Evolutionary conservation across 352 stramenopile species (phyloP).

Genomic region (Pythium dissotocum): DNA sequence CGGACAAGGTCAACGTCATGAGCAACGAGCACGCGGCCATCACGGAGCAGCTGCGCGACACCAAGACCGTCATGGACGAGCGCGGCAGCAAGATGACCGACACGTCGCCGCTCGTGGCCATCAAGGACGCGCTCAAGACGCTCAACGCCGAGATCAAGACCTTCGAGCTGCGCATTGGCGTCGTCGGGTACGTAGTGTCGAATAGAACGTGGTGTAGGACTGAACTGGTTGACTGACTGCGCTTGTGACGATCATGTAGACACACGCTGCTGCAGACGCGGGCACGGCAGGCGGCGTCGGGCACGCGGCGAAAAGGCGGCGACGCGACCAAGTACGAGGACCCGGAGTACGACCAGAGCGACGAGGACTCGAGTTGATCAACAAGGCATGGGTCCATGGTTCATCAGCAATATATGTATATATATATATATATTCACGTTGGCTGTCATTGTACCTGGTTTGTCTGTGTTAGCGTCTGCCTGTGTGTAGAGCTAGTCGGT

Average conservation of each 20-base stretch:
- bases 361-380: constrained; percentile 73
- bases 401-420: too few species aligned
- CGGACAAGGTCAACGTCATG: constrained; percentile 75
- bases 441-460: neutral
- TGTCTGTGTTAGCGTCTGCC: neutral
- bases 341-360: constrained; percentile 76
- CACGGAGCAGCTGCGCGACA: constrained; percentile 73
- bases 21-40: constrained; percentile 72
- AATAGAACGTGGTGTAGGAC: neutral
- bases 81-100: constrained; percentile 86
- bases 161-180: constrained; percentile 81
- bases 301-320: constrained; percentile 40
- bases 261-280: constrained; percentile 80
- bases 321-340: constrained; percentile 52
- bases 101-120: constrained; percentile 80
- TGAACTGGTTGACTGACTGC: neutral
- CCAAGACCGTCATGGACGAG: constrained; percentile 78
- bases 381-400: too few species aligned
- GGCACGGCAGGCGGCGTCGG: constrained; percentile 50
- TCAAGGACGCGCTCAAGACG: constrained; percentile 83
- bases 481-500: neutral
- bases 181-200: constrained; percentile 44
- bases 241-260: constrained; percentile 12
- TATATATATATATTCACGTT: neutral
- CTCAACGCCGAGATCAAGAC: constrained; percentile 76